phyloP scores from a whole-genome alignment of 176 grass and related monocot genomes.

The Oryza longistaminata region DNA sequence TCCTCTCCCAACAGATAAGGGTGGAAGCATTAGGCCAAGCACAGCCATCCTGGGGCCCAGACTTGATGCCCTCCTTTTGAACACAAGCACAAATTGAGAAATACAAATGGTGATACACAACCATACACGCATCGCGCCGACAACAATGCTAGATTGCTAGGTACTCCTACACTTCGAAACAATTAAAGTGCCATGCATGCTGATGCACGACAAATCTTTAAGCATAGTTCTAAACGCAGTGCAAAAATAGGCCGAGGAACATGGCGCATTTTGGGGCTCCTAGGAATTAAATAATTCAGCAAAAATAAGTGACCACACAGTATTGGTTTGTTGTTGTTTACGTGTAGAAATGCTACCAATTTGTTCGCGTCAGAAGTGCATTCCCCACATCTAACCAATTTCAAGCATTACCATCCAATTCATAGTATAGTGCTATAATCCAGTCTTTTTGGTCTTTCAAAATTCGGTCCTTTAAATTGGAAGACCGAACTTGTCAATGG shows the following conservation, averaged over 20 bases:
- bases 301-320: neutral
- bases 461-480: too few relatives aligned
- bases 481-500: too few relatives aligned
- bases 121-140: neutral
- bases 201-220: neutral
- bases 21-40: constrained; percentile 42
- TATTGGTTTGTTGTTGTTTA: neutral
- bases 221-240: neutral
- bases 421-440: too few relatives aligned
- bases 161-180: neutral
- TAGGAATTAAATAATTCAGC: neutral
- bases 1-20: constrained; percentile 39
- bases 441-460: too few relatives aligned
- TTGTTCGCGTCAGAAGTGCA: neutral
- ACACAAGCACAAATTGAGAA: neutral
- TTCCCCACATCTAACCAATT: neutral
- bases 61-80: constrained; percentile 36
- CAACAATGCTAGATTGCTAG: neutral
- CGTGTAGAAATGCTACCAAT: neutral
- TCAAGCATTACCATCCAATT: neutral
- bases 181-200: neutral
- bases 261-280: neutral
- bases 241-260: neutral
- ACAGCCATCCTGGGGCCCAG: constrained; percentile 27
- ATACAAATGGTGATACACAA: neutral